Evolutionary conservation across 2,329 filamentous ascomycete species (phyloP), one percentile per base, ranked within the genome.

Genomic region (Beauveria medogensis): DNA sequence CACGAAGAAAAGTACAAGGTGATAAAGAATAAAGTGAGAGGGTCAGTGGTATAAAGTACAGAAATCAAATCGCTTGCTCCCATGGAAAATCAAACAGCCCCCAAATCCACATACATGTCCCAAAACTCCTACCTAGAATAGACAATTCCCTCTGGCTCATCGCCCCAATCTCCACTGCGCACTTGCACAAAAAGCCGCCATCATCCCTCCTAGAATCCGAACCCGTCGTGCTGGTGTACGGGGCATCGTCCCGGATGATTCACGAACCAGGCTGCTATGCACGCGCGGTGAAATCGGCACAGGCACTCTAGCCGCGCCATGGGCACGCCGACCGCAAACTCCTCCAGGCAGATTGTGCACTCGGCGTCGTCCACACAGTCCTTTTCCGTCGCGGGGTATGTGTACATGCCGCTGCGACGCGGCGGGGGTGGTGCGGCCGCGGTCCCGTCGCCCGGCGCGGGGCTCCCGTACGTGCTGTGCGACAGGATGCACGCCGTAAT

Each of bases 221-320:
- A 82, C 58, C 81, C 80, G 65, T 84, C 82, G 69, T 87, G 84
- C 68, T 87, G 84, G 69, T 88, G 85, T 43, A 88, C 82, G 1
- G 85, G 85, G 66, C 85, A 88, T 61, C 83, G 75, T 2, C 85
- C 85, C 1, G 84, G 84, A 62, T 85, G 82, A 56, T 79, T 78
- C 61, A 81, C 76, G 68, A 85, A 88, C 85, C 85, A 88, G 8
- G 80, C 78, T 43, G 77, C 75, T 64, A 88, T 87, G 69, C 85
- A 88, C 22, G 74, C 70, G 50, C 78, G 72, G 67, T 88, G 85
- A 67, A 88, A 88, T 20, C 84, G 78, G 68, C 85, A 88, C 28
- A 88, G 77, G 66, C 85, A 88, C 71, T 88, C 85, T 53, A 88
- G 72, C 48, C 85, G 76, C n/a, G 82, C 85, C 85, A 88, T 87